Base-by-base conservation (phyloP, 2,329 filamentous ascomycete genomes). In the Hypoxylon sp. region DNA sequence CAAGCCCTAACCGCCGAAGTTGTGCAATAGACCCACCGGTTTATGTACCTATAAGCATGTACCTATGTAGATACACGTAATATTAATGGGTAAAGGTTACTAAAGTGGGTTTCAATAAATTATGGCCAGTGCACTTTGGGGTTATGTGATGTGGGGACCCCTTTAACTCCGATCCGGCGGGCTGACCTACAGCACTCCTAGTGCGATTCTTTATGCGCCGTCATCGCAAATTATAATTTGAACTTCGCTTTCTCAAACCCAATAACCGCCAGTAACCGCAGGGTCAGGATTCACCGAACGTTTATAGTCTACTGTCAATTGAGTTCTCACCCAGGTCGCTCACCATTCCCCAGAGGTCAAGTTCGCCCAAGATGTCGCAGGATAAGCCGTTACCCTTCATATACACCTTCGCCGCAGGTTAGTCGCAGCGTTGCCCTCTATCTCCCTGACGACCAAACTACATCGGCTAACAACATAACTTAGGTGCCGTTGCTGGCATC, bases 351-450 rank as follows among this genome's bases (percentile, higher is more conserved):
- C 11, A 57, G 45, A 63, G 48, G 36, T 63, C 53, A 17, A 51
- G 36, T 41, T 69, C 73, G 76, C 78, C 58, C 83, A 85, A 76
- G 75, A 92, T 91, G 90, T 85, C 89, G 71, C 78, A 84, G 72
- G 82, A 87, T 57, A 91, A 93, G 83, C 93, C 94, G 65, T 89
- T 98, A 74, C 93, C 93, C 65, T 98, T 98, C 83, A 82, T 89
- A 75, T 98, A 98, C 89, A 94, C 97, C 85, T 97, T 98, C 86
- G 92, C 90, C 80, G 94, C 95, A 78, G 94, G 94, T 90, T 79
- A 78, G 88, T 84, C 71, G 70, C 74, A 73, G 68, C 69, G 70
- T 67, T 70, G 72, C 69, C 71, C 73, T 73, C 68, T 73, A 14
- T 41, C 25, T 71, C 32, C 25, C 67, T 57, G 67, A 36, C 56